Conservation (phyloP, 2,329 filamentous ascomycete species). For the Aspergillus fructus region DNA sequence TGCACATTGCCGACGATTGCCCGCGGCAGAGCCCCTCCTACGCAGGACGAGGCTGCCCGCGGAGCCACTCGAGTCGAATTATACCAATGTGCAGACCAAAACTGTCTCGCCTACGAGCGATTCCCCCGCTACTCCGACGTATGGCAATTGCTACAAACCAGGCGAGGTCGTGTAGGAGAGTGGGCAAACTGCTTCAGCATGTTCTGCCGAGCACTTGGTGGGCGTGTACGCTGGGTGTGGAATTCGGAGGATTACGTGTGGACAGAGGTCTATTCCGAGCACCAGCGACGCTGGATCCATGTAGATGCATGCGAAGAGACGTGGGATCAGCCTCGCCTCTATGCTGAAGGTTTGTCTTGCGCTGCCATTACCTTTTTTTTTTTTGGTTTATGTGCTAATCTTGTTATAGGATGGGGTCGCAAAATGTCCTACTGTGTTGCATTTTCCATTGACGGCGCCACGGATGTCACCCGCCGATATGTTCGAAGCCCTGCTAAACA, state of each 20-base stretch:
- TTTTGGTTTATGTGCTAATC: slow-evolving; percentile 14
- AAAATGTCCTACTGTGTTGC: slow-evolving; percentile 97
- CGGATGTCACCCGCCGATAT: slow-evolving; percentile 67
- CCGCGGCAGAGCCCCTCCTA: slow-evolving; percentile 78
- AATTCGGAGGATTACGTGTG: slow-evolving; percentile 96
- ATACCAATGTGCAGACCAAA: slow-evolving; percentile 76
- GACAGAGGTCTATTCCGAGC: slow-evolving; percentile 95
- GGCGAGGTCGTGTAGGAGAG: slow-evolving; percentile 84
- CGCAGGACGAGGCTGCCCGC: slow-evolving; percentile 83
- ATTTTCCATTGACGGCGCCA: slow-evolving; percentile 83
- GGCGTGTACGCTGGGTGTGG: slow-evolving; percentile 95
- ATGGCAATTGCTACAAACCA: slow-evolving; percentile 84
- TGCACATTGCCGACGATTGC: slow-evolving; percentile 82
- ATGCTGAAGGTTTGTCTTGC: slow-evolving; percentile 69
- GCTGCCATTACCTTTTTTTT: background rate
- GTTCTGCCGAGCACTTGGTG: slow-evolving; percentile 90
- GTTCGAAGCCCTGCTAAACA: slow-evolving; percentile 54
- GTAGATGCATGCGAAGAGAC: slow-evolving; percentile 92
- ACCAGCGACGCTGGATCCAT: slow-evolving; percentile 93
- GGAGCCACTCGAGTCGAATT: slow-evolving; percentile 86
- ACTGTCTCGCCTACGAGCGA: slow-evolving; percentile 77
- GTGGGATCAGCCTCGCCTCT: slow-evolving; percentile 91
- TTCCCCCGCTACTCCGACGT: slow-evolving; percentile 96
- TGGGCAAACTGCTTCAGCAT: slow-evolving; percentile 99
- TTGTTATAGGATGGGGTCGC: slow-evolving; percentile 73